Base-by-base conservation (phyloP, 108 stramenopile species). In the Aureococcus anophagefferens region DNA sequence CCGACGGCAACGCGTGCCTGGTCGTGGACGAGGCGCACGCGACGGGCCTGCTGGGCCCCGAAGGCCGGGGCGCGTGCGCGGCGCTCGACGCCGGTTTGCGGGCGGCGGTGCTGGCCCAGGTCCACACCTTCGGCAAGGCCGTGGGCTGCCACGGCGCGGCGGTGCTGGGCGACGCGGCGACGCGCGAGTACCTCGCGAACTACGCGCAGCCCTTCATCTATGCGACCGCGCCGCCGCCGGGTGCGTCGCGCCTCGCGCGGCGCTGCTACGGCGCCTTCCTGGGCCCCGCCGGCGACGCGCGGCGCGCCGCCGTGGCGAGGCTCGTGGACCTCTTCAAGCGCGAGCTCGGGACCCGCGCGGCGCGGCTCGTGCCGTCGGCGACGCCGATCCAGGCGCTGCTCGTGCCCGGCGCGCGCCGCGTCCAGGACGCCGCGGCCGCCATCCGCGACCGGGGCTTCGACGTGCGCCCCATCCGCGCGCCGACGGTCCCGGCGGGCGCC, bases 61-160 rank as follows among this genome's bases (percentile, higher is more conserved):
- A 80, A 36, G 95, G 93, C 33, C 83, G 85, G 33, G 96, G 93
- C 59, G 88, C 91, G 15, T 69, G 93, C 44, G 83, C 83, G 59
- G 85, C 86, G 64, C 51, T 84, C 29, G 65, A 81, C 32, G 79
- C 94, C 35, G 90, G 93, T 71, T 62, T 74, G 1, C 92, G 94
- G 71, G 90, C 91, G 18, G 87, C 90, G 16, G 73, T 98, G 46
- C 76, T 93, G 30, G 87, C 85, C 67, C 82, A 85, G 7, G 84
- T 98, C 36, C 87, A 93, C 80, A 96, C 96, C 33, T 98, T 95
- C 82, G 96, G 96, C 14, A 98, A 98, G 79, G 93, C 96, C n/a
- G 84, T 92, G 33, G 96, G 96, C 37, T 92, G 89, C 73, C 95
- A 96, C 84, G 96, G 96, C 21, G 84, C 83, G 28, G 95, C 89